Percentiles rank a stretch among this genome's conserved stretches.
These are phyloP conservation scores for Heliocybe sulcata DNA, from an alignment of 1,284 basidiomycete genomes.

Conservation along the genomic window DNA sequence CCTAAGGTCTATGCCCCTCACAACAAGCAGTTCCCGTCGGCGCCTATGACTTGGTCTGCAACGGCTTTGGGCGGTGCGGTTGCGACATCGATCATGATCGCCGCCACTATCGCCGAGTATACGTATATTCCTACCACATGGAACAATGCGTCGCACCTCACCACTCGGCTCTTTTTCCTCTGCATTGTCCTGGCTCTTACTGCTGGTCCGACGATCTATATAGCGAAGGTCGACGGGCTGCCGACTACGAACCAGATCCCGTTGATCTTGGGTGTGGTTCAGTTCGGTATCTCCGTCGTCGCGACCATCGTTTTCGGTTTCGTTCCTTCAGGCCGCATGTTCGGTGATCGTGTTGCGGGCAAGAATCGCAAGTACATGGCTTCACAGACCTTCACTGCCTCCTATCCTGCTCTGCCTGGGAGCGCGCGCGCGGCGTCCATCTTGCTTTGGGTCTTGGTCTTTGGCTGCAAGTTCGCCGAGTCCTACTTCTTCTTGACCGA, in stretches of 20 bases:
- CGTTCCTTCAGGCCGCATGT: slow-evolving; percentile 89
- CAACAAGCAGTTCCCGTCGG: slow-evolving; percentile 47
- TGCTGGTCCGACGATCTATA: slow-evolving; percentile 86
- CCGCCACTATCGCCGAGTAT: slow-evolving; percentile 88
- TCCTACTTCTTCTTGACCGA: slow-evolving; percentile 95
- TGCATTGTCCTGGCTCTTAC: slow-evolving; percentile 82
- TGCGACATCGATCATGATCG: slow-evolving; percentile 85
- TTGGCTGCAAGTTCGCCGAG: slow-evolving; percentile 88
- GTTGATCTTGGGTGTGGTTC: slow-evolving; percentile 81
- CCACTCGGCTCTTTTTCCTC: slow-evolving; percentile 83
- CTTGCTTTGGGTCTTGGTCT: slow-evolving; percentile 84
- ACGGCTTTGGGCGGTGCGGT: slow-evolving; percentile 88
- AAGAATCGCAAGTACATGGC: slow-evolving; percentile 94
- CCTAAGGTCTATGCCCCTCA: slow-evolving; percentile 85
- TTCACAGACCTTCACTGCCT: slow-evolving; percentile 94
- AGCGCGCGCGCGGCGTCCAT: slow-evolving; percentile 74
- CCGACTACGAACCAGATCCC: slow-evolving; percentile 51
- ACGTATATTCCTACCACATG: slow-evolving; percentile 95
- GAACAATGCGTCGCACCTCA: slow-evolving; percentile 94
- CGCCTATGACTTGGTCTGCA: slow-evolving; percentile 90
- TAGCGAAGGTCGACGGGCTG: slow-evolving; percentile 71
- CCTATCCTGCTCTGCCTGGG: slow-evolving; percentile 73
- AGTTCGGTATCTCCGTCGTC: slow-evolving; percentile 83
- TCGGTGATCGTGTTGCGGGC: slow-evolving; percentile 91
- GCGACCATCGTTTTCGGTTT: slow-evolving; percentile 77